A percentile compares a stretch with the other conserved stretches of the same genome.
These are phyloP conservation scores for Kluyveromyces siamensis DNA, from an alignment of 805 yeast species.

Conservation along the genomic window DNA sequence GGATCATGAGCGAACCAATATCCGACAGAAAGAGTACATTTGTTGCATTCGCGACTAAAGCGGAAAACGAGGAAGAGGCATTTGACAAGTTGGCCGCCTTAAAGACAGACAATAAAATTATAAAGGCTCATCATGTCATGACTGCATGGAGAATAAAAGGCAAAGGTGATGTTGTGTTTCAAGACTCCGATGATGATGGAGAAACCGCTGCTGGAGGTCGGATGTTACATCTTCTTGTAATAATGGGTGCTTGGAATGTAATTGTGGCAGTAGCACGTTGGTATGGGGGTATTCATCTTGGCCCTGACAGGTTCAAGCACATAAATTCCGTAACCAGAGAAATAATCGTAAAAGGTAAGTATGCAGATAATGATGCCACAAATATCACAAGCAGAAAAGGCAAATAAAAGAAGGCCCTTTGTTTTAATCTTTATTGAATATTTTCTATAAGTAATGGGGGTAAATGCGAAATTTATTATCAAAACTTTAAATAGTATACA, in stretches of 20 bases:
- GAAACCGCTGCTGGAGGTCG: slow-evolving; percentile 94
- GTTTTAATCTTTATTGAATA: background rate
- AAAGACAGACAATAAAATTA: slow-evolving; percentile 54
- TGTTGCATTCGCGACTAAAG: slow-evolving; percentile 62
- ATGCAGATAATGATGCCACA: slow-evolving; percentile 20
- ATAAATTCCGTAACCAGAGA: slow-evolving; percentile 85
- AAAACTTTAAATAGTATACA: background rate
- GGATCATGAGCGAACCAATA: slow-evolving; percentile 72
- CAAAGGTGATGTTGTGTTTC: slow-evolving; percentile 39
- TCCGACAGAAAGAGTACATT: slow-evolving; percentile 81
- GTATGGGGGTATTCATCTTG: slow-evolving; percentile 88
- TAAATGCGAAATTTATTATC: background rate
- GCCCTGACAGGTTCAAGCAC: slow-evolving; percentile 91
- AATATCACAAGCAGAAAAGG: slow-evolving; percentile 8
- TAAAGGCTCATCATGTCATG: slow-evolving; percentile 72
- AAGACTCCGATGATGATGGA: slow-evolving; percentile 95
- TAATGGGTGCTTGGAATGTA: slow-evolving; percentile 76
- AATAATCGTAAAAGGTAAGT: slow-evolving; percentile 61
- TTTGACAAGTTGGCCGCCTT: slow-evolving; percentile 40
- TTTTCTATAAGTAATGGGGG: slow-evolving; percentile 1
- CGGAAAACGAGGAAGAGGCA: slow-evolving; percentile 62
- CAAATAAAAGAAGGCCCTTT: background rate
- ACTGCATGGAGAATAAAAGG: slow-evolving; percentile 71
- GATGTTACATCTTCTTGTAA: slow-evolving; percentile 64
- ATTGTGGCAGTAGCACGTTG: slow-evolving; percentile 79